Conservation (phyloP, 208 protist species). For the Ichthyophonus hoferi region DNA sequence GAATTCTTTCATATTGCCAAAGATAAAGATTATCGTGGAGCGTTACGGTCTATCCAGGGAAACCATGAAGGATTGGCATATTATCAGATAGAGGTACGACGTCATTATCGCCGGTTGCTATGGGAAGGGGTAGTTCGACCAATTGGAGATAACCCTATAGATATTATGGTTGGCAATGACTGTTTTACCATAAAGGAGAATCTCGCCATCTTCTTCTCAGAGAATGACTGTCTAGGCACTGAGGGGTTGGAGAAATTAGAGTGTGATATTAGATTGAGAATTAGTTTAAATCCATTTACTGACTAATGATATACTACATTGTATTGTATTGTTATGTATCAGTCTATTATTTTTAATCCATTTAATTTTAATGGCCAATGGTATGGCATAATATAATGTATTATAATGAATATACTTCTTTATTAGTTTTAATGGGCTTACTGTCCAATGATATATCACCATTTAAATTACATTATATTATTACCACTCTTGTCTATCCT, state of each 20-base stretch:
- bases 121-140: neutral
- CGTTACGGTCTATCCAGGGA: neutral
- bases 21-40: neutral
- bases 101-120: neutral
- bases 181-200: neutral
- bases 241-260: neutral
- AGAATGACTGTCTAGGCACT: neutral
- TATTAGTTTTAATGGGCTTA: too few species aligned
- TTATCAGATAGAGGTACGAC: neutral
- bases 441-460: too few species aligned
- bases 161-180: neutral
- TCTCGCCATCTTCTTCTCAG: neutral
- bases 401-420: too few species aligned
- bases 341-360: too few species aligned
- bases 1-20: neutral
- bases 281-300: too few species aligned
- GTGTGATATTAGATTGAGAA: neutral
- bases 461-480: too few species aligned
- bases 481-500: too few species aligned
- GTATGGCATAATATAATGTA: too few species aligned
- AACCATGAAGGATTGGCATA: neutral
- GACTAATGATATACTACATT: too few species aligned
- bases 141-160: neutral
- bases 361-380: too few species aligned
- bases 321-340: too few species aligned